Conservation (phyloP, 1,284 basidiomycete genomes). For the Tranzscheliella williamsii region DNA sequence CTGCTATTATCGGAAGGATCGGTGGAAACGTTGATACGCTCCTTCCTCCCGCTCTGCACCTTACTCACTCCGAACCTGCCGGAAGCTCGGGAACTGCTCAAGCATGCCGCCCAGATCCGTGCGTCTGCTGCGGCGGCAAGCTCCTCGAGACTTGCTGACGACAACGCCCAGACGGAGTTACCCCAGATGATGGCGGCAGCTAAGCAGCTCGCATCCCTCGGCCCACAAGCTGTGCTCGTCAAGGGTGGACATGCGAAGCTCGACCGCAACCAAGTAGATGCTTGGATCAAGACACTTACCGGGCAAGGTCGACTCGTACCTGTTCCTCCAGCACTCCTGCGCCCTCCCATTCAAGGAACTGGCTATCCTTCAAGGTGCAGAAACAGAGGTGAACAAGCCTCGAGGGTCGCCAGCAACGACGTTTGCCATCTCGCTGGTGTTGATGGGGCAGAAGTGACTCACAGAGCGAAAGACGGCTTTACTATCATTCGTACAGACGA, state of each 20-base stretch:
- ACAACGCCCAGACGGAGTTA: constrained; percentile 12
- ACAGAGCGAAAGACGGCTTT: constrained; percentile 8
- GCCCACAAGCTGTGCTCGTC: constrained; percentile 71
- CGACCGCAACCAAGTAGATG: constrained; percentile 8
- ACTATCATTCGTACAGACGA: constrained; percentile 33
- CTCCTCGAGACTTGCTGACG: constrained; percentile 5
- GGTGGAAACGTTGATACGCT: constrained; percentile 67
- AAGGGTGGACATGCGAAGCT: constrained; percentile 82
- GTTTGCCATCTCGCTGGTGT: constrained; percentile 17
- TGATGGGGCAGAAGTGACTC: constrained; percentile 18
- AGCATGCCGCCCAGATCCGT: constrained; percentile 32
- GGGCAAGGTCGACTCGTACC: neutral
- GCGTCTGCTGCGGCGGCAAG: neutral
- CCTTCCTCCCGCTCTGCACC: constrained; percentile 74
- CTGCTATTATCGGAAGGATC: constrained; percentile 74
- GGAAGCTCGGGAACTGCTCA: constrained; percentile 74
- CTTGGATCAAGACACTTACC: constrained; percentile 1
- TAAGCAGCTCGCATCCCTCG: constrained; percentile 65
- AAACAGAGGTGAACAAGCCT: neutral
- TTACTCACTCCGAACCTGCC: constrained; percentile 85
- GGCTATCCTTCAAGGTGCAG: constrained; percentile 4
- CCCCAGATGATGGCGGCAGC: constrained; percentile 64
- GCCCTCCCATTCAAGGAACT: neutral
- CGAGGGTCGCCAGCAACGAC: constrained; percentile 1
- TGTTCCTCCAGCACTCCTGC: neutral